Base-by-base conservation (phyloP, 2,329 filamentous ascomycete species). In the Aspergillus brasiliensis region DNA sequence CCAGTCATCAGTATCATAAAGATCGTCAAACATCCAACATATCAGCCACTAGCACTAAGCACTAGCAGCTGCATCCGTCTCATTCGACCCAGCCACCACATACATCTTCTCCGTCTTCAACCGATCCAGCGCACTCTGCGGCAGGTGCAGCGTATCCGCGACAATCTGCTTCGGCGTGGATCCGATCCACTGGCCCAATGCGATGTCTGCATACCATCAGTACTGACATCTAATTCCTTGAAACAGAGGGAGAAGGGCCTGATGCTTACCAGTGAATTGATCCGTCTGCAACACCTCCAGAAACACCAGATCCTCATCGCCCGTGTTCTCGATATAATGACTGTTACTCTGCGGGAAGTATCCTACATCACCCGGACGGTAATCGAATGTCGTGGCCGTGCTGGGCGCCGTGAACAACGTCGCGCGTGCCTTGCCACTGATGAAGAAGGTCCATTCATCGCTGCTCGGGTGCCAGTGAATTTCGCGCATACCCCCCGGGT, bases 401-500 rank as follows among this genome's bases (percentile, higher is more conserved):
- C 87, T 85, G 66, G 89, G 84, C 2, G 89, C 83, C 0, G 85
- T 88, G 70, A 92, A 93, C 65, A 93, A 84, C 13, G 90, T 92
- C 13, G 92, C 84, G 31, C 90, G 84, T 0, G 88, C 91, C 42
- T 86, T 85, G 0, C 91, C 91, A 25, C 78, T 77, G 71, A 93
- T 85, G 79, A 93, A 92, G 75, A 90, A 93, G 6, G 86, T 90
- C 90, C 90, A 93, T 73, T 92, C 90, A 69, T 92, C 90, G 11
- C 89, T 89, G 47, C 86, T 87, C 0, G 89, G 89, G 70, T 93
- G 90, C 90, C 90, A 93, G 78, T 93, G 90, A 82, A 93, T 91
- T 77, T 92, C 90, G 8, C 90, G 84, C 71, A 92, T 80, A 0
- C 88, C 88, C 13, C 88, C 88, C 0, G 90, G 89, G 64, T 89